Evolutionary conservation across 768 basidiomycete genomes (phyloP).

Genomic region (Lactarius vividus): DNA sequence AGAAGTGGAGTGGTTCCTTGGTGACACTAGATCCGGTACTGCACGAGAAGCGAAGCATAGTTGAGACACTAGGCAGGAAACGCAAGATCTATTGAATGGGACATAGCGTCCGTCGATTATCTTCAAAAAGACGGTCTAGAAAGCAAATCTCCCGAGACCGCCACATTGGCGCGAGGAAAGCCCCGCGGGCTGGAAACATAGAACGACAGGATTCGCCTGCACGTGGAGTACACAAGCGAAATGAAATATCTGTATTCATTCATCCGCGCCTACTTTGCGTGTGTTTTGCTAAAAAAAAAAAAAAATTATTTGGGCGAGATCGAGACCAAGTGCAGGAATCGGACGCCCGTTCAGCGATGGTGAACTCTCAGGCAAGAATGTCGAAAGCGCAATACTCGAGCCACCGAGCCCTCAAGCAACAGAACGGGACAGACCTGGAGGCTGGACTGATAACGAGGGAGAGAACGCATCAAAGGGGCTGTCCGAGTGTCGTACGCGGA

Average conservation of each 20-base stretch:
- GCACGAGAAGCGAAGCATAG: slow-evolving; percentile 21
- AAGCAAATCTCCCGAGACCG: slow-evolving; percentile 25
- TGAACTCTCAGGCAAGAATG: slow-evolving; percentile 1
- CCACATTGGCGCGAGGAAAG: slow-evolving; percentile 12
- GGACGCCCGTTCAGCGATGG: slow-evolving; percentile 16
- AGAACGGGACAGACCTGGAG: background rate
- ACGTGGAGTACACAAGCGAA: slow-evolving; percentile 21
- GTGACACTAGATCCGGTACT: slow-evolving; percentile 12
- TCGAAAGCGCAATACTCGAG: slow-evolving; percentile 4
- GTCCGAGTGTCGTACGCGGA: slow-evolving; percentile 15
- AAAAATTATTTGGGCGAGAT: slow-evolving; percentile 13
- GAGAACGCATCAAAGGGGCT: slow-evolving; percentile 12
- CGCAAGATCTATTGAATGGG: slow-evolving; percentile 17
- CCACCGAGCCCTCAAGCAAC: slow-evolving; percentile 3
- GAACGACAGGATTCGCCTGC: slow-evolving; percentile 14
- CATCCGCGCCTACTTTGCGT: slow-evolving; percentile 10
- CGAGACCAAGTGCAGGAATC: slow-evolving; percentile 7
- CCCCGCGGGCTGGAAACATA: slow-evolving; percentile 17
- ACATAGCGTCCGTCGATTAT: slow-evolving; percentile 19
- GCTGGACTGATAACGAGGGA: background rate
- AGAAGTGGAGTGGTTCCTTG: slow-evolving; percentile 4
- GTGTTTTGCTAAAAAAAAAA: slow-evolving; percentile 23
- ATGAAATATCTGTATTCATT: slow-evolving; percentile 10
- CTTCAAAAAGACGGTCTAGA: slow-evolving; percentile 17
- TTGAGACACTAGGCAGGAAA: slow-evolving; percentile 9